Evolutionary conservation across 2,329 filamentous ascomycete species (phyloP), one percentile per base, ranked within the genome.

Genomic region (Aspergillus thermomutatus): DNA sequence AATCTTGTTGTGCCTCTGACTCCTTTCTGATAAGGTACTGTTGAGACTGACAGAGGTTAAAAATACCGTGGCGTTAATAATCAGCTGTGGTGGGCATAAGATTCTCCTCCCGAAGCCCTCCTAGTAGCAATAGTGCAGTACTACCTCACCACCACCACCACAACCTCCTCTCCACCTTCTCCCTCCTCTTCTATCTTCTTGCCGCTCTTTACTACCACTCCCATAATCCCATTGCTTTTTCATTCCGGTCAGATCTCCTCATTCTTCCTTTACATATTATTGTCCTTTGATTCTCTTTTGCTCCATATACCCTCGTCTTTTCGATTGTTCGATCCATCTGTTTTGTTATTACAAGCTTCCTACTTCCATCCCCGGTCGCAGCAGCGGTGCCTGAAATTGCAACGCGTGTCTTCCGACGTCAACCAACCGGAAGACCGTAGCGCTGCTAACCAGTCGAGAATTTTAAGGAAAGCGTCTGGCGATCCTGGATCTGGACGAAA

Each of bases 341-440:
- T 37, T 37, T 37, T 37, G 31, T 37, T 37, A 17, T 37, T 6
- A 14, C 31, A 17, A 37, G 14, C 31, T 37, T 14, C 28, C 31
- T 37, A 37, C 14, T 37, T 17, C 31, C 31, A 37, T 17, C 31
- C 31, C 14, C 31, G 31, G 31, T 37, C 53, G 49, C 51, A 57
- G n/a, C n/a, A n/a, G n/a, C n/a, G n/a, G n/a, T n/a, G n/a, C n/a
- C n/a, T n/a, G n/a, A n/a, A n/a, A n/a, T n/a, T n/a, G n/a, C n/a
- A n/a, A 58, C 60, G 60, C 64, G 62, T 60, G 60, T 57, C 56
- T 52, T 52, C 56, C 55, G 49, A 56, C 61, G 50, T 60, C 60
- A 57, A 57, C 58, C 31, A 37, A 37, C 31, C 31, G 5, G 31
- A 37, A 37, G 14, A 37, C 17, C 31, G 17, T 37, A 5, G 31